Base-by-base conservation (phyloP, 192 early-diverging fungal species). In the Kappamyces sp. region DNA sequence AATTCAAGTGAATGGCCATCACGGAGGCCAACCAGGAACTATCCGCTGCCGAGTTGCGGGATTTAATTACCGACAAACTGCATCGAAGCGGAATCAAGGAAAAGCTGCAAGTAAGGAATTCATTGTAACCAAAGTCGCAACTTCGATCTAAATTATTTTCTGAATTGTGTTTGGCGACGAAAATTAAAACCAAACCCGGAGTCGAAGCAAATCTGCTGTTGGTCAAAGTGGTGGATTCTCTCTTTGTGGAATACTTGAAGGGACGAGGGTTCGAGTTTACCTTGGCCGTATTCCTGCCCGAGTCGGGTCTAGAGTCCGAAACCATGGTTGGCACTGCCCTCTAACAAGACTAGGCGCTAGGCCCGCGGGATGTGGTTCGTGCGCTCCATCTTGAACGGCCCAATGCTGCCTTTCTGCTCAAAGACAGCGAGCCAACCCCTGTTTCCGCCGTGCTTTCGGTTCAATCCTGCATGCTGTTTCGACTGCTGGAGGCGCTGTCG, bases 261-360 rank as follows among this genome's bases (percentile, higher is more conserved):
- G 13, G 34, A 1, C 55, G 67, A 23, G 71, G 65, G 36, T 60
- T 59, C 15, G 79, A 81, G 23, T 81, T 76, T 55, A 74, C 79
- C 9, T 52, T 81, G n/a, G 62, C 66, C 51, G 79, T 81, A 34
- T 81, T 81, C 62, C 33, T 81, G 44, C 76, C 79, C 1, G 79
- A 81, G 49, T 58, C 67, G 47, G 77, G 77, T 6, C 49, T 77
- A 31, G 53, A 35, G 34, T 9, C 53, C 10, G 4, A 36, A 31
- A 34, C 37, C 4, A 12, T 38, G 49, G 32, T 15, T 50, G 13
- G 5, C 23, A 40, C 23, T 39, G 32, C 53, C 23, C 8, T n/a
- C 53, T 34, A 10, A 6, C 7, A 36, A 5, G 8, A 52, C 3
- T 49, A 69, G 65, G 36, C 42, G 13, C 46, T 75, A 15, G 32